Conservation (phyloP, 441 rosid genomes). For the Gossypium aridum region DNA sequence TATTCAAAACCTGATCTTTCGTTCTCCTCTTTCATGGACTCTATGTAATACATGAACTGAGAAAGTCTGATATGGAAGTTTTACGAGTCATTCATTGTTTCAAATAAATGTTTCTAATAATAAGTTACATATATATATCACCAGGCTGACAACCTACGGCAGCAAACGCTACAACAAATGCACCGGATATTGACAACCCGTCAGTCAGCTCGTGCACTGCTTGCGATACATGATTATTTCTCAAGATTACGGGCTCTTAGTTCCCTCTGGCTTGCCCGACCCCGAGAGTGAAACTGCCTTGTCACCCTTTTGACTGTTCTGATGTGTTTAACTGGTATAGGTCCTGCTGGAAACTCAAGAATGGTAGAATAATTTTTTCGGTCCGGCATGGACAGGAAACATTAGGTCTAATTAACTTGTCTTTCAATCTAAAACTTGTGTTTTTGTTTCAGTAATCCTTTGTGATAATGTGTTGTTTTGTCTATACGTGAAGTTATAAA, state of each 20-base stretch:
- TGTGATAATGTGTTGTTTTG: not conserved
- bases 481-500: not conserved
- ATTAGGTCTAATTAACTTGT: not conserved
- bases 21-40: not conserved
- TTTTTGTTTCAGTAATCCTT: not conserved
- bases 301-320: not conserved
- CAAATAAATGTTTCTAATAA: not conserved
- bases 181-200: slow-evolving; percentile 73
- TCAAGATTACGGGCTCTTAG: slow-evolving; percentile 91
- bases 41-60: not conserved
- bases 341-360: slow-evolving; percentile 10
- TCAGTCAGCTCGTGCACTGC: slow-evolving; percentile 89
- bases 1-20: not conserved
- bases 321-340: slow-evolving; percentile 6
- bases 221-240: slow-evolving; percentile 82
- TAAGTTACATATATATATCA: slow-evolving; percentile 7
- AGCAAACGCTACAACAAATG: slow-evolving; percentile 88
- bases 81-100: not conserved
- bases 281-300: slow-evolving; percentile 50
- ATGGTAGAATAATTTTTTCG: not conserved
- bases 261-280: slow-evolving; percentile 95
- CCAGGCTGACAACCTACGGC: slow-evolving; percentile 94
- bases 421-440: not conserved
- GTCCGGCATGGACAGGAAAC: not conserved
- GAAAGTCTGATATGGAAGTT: not conserved